phyloP scores from a whole-genome alignment of 2,329 filamentous ascomycete genomes.

The Chaetomium sp. region DNA sequence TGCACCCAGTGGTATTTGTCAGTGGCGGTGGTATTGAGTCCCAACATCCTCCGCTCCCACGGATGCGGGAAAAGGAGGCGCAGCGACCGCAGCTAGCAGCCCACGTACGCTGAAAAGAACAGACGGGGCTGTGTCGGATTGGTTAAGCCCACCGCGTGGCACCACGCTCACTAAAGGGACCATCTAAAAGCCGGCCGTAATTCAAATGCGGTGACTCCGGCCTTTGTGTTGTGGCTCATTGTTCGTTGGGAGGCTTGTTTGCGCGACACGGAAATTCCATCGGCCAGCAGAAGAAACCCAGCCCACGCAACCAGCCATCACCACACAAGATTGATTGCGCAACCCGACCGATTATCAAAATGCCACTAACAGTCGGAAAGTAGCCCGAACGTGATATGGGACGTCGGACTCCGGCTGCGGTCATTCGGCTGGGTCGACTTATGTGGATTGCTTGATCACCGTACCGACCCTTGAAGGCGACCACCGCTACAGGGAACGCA shows the following conservation, averaged over 20 bases:
- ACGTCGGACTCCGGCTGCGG: too few species aligned
- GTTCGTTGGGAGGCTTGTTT: background rate
- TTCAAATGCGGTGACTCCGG: too few species aligned
- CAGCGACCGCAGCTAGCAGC: slow-evolving; percentile 13
- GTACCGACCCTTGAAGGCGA: too few species aligned
- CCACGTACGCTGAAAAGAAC: background rate
- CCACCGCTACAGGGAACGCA: too few species aligned
- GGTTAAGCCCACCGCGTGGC: background rate
- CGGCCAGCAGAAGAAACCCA: background rate
- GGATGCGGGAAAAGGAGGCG: slow-evolving; percentile 6
- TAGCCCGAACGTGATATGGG: too few species aligned
- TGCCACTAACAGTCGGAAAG: too few species aligned
- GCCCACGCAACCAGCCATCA: background rate
- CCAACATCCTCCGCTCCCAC: background rate
- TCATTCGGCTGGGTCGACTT: too few species aligned
- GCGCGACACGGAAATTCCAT: background rate
- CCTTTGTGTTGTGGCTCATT: background rate
- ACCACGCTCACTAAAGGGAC: background rate
- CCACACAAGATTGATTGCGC: too few species aligned
- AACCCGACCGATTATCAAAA: too few species aligned
- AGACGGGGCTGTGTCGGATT: slow-evolving; percentile 1
- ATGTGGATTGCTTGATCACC: too few species aligned
- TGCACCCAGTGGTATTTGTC: too few species aligned
- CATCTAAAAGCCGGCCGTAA: too few species aligned
- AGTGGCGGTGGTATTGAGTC: background rate